Evolutionary conservation across 2,329 filamentous ascomycete genomes (phyloP).

Genomic region (Xylaria sp.): DNA sequence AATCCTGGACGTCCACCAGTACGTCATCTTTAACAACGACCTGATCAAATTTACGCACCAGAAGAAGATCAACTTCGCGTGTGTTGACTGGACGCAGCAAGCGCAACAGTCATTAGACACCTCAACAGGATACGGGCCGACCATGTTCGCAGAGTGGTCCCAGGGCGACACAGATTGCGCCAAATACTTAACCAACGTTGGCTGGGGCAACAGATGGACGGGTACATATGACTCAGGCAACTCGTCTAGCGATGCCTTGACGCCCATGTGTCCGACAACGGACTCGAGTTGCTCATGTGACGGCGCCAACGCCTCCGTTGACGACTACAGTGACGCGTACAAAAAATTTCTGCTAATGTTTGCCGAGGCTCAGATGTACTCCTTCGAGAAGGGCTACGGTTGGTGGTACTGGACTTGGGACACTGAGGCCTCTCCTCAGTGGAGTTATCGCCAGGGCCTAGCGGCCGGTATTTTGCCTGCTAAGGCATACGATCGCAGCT

Average conservation of each 20-base stretch:
- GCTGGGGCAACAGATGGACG: slow-evolving; percentile 89
- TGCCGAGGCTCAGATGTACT: slow-evolving; percentile 94
- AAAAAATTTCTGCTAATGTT: slow-evolving; percentile 89
- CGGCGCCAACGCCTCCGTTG: slow-evolving; percentile 78
- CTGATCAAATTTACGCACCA: slow-evolving; percentile 85
- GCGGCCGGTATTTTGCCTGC: slow-evolving; percentile 81
- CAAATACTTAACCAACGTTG: slow-evolving; percentile 86
- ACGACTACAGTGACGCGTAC: slow-evolving; percentile 76
- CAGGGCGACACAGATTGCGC: slow-evolving; percentile 98
- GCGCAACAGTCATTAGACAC: slow-evolving; percentile 77
- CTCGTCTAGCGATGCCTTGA: slow-evolving; percentile 68
- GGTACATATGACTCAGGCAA: slow-evolving; percentile 82
- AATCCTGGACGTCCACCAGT: slow-evolving; percentile 96
- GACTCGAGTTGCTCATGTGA: slow-evolving; percentile 76
- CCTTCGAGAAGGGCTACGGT: slow-evolving; percentile 91
- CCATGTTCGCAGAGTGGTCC: slow-evolving; percentile 95
- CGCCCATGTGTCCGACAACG: slow-evolving; percentile 78
- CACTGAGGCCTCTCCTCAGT: slow-evolving; percentile 86
- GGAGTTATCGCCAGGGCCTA: slow-evolving; percentile 89
- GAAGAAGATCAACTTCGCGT: slow-evolving; percentile 87
- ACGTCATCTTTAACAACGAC: slow-evolving; percentile 95
- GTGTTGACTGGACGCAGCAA: slow-evolving; percentile 86
- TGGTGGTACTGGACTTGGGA: slow-evolving; percentile 99
- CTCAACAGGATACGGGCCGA: slow-evolving; percentile 86
- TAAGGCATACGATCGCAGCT: slow-evolving; percentile 77